A percentile compares a stretch with the other conserved stretches of the same genome.
Evolutionary conservation across 169 alveolate genomes (phyloP).

Genomic region (Neospora caninum): DNA sequence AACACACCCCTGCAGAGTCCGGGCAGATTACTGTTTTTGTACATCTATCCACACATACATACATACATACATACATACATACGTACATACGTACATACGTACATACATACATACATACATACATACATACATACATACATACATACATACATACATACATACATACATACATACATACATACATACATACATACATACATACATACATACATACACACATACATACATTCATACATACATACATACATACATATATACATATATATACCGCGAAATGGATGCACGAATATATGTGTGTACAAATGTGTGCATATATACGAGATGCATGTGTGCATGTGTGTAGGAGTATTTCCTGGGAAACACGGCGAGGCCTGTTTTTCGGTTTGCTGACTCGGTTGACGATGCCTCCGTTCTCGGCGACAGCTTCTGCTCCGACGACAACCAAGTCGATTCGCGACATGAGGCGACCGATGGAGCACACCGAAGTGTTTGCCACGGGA

Average conservation of each 20-base stretch:
- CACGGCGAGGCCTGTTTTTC: not conserved
- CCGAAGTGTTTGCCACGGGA: not conserved
- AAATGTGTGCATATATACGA: not conserved
- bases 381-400: not conserved
- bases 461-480: constrained; percentile 19
- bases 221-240: not conserved
- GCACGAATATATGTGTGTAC: not conserved
- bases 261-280: not conserved
- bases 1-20: too few species aligned
- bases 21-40: too few species aligned
- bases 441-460: constrained; percentile 11
- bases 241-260: not conserved
- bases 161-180: not conserved
- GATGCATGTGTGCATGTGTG: too few species aligned
- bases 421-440: constrained; percentile 49
- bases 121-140: not conserved
- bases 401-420: constrained; percentile 50
- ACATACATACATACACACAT: not conserved
- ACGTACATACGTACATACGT: too few species aligned
- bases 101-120: not conserved
- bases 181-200: not conserved
- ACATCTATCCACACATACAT: too few species aligned
- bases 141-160: not conserved
- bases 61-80: too few species aligned
- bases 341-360: too few species aligned